Percentiles rank a stretch among this genome's conserved stretches.
phyloP scores from a whole-genome alignment of 306 rosid genomes.

The Heteromeles arbutifolia region DNA sequence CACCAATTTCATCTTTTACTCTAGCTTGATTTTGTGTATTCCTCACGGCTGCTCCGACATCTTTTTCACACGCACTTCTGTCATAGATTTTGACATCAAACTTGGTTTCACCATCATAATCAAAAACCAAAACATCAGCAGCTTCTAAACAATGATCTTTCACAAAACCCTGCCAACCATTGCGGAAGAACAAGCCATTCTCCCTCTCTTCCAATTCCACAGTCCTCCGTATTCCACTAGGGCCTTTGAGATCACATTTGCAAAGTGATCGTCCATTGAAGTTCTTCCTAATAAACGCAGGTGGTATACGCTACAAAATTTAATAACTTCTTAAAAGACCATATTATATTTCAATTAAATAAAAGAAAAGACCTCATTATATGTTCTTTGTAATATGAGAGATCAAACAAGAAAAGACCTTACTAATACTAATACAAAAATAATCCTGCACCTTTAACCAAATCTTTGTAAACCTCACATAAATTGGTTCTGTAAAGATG shows the following conservation, averaged over 20 bases:
- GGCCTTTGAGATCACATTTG: neutral
- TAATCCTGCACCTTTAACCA: neutral
- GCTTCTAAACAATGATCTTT: neutral
- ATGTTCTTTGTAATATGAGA: neutral
- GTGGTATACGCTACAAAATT: conserved; percentile 2
- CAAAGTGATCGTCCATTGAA: neutral
- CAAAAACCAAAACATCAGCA: neutral
- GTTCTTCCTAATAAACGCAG: neutral
- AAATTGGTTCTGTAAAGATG: neutral
- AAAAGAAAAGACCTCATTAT: neutral
- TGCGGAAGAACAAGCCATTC: neutral
- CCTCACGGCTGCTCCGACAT: neutral
- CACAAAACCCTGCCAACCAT: neutral
- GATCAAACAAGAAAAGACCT: neutral
- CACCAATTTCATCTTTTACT: neutral
- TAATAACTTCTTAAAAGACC: too few relatives aligned
- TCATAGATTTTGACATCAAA: neutral
- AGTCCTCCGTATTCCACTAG: neutral
- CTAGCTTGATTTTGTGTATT: neutral
- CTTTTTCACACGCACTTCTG: neutral
- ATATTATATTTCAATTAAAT: too few relatives aligned
- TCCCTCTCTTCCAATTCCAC: neutral
- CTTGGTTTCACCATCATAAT: neutral
- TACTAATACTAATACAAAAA: neutral
- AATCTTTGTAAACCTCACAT: neutral